phyloP scores from a whole-genome alignment of 768 basidiomycete species.

The Leccinum imitatum region DNA sequence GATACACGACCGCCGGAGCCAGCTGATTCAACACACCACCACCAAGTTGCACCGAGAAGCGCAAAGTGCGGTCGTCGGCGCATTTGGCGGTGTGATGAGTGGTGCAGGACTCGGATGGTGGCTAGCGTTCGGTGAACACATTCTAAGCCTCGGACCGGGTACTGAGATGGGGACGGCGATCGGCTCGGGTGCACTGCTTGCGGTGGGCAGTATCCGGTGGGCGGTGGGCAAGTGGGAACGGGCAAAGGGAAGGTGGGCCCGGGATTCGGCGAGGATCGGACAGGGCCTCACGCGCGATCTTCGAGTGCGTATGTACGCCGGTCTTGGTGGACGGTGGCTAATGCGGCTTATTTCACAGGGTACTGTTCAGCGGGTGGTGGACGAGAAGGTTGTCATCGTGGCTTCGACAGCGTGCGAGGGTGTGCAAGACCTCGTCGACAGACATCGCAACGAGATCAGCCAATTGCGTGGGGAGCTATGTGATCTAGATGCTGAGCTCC shows the following conservation, averaged over 20 bases:
- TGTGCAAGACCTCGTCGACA: constrained; percentile 40
- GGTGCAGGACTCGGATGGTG: constrained; percentile 61
- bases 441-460: constrained; percentile 46
- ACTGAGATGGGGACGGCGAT: constrained; percentile 58
- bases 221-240: constrained; percentile 66
- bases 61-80: constrained; percentile 54
- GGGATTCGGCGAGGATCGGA: constrained; percentile 61
- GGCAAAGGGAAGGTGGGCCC: constrained; percentile 65
- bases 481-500: constrained; percentile 38
- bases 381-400: constrained; percentile 51
- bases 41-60: constrained; percentile 61
- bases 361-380: constrained; percentile 45
- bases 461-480: constrained; percentile 44
- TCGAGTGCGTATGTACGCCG: constrained; percentile 39
- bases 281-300: constrained; percentile 66
- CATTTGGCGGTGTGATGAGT: constrained; percentile 46
- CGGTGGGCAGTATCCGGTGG: constrained; percentile 55
- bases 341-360: constrained; percentile 34
- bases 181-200: constrained; percentile 56
- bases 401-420: constrained; percentile 50
- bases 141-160: constrained; percentile 34
- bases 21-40: constrained; percentile 57
- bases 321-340: constrained; percentile 3
- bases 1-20: constrained; percentile 48
- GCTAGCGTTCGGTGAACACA: constrained; percentile 41